A percentile compares a stretch with the other conserved stretches of the same genome.
Conservation (phyloP, 331 rosid species). For the Rosa hybrid region DNA sequence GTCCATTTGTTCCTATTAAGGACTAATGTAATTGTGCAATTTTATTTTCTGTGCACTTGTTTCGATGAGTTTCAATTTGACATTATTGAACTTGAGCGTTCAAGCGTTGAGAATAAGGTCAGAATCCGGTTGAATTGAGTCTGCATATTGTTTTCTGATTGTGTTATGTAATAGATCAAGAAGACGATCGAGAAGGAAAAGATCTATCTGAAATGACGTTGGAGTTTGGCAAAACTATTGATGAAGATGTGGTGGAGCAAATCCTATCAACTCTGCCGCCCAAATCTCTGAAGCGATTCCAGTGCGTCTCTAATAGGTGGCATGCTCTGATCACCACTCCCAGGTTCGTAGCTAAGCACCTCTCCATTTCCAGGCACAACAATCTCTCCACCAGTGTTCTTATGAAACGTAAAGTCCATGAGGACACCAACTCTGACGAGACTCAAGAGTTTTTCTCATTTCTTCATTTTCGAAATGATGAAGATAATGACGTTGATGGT, state of each 20-base stretch:
- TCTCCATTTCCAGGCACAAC: neutral
- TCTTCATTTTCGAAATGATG: neutral
- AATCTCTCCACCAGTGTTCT: neutral
- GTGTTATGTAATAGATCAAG: neutral
- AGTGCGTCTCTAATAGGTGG: conserved; percentile 12
- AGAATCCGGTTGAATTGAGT: neutral
- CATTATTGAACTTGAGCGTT: no score
- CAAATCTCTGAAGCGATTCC: conserved; percentile 12
- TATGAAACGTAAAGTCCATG: neutral
- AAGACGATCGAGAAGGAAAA: no score
- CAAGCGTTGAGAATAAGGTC: neutral
- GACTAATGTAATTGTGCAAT: neutral
- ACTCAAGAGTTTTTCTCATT: neutral
- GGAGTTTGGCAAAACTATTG: neutral
- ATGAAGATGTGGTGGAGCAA: conserved; percentile 8
- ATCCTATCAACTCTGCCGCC: conserved; percentile 24
- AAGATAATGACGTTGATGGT: neutral
- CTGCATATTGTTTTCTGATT: neutral
- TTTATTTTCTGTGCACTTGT: neutral
- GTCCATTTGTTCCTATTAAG: neutral
- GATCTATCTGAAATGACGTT: neutral
- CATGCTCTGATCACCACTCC: conserved; percentile 7
- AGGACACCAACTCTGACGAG: neutral
- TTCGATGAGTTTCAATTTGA: neutral
- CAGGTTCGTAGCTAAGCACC: conserved; percentile 12